phyloP scores from a whole-genome alignment of 176 grass and related monocot genomes.

The Oryza officinalis region DNA sequence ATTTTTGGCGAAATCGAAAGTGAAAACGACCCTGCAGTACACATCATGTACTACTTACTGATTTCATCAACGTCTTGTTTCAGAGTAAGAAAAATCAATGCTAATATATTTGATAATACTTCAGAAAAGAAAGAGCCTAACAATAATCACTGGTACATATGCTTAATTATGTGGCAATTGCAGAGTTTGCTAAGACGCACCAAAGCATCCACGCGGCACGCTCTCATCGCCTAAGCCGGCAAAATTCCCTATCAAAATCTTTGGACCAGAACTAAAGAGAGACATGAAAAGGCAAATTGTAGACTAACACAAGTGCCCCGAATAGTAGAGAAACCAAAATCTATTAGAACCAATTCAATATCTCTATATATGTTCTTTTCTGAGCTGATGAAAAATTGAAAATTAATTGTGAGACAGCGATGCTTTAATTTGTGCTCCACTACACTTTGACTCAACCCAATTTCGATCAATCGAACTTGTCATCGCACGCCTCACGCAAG shows the following conservation, averaged over 20 bases:
- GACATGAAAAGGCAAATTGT: background rate
- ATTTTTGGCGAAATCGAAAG: no score
- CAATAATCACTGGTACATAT: background rate
- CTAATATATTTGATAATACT: background rate
- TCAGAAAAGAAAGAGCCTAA: background rate
- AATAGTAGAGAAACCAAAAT: background rate
- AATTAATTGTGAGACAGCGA: background rate
- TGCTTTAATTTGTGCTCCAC: slow-evolving; percentile 16
- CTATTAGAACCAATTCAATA: background rate
- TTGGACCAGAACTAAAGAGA: slow-evolving; percentile 30
- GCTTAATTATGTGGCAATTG: slow-evolving; percentile 9
- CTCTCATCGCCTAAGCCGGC: background rate
- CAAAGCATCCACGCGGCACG: slow-evolving; percentile 19
- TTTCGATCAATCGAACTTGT: background rate
- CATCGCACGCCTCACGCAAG: slow-evolving; percentile 1
- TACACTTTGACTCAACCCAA: slow-evolving; percentile 25
- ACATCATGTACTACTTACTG: no score
- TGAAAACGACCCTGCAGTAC: no score
- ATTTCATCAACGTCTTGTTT: background rate
- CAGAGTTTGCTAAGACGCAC: background rate
- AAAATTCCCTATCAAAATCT: background rate
- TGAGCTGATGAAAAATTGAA: background rate
- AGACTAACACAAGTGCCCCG: slow-evolving; percentile 14
- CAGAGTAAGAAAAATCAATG: background rate
- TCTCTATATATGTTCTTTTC: background rate